These are phyloP conservation scores for Backusella mclennaniae DNA, from an alignment of 192 early-diverging fungal species.

Conservation along the genomic window DNA sequence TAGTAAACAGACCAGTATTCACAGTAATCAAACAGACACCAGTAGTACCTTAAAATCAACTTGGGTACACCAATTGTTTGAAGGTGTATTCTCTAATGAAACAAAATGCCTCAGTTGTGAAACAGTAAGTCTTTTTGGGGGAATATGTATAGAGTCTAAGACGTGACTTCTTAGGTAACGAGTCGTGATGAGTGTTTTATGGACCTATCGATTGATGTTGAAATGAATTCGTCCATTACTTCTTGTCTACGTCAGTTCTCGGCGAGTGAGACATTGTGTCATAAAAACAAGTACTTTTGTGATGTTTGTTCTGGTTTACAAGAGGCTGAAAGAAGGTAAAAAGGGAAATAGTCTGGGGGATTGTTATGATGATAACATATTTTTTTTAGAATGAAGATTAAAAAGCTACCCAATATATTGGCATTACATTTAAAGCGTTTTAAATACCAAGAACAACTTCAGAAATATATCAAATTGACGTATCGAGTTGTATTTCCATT, in stretches of 20 bases:
- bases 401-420: constrained; percentile 89
- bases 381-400: constrained; percentile 86
- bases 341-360: neutral
- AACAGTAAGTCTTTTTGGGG: constrained; percentile 48
- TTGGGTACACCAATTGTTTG: constrained; percentile 96
- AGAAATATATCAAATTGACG: constrained; percentile 90
- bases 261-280: constrained; percentile 90
- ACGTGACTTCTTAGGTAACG: constrained; percentile 50
- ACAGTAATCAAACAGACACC: constrained; percentile 12
- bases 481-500: constrained; percentile 94
- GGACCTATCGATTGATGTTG: constrained; percentile 95
- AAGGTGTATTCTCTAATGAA: constrained; percentile 94
- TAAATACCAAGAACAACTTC: constrained; percentile 93
- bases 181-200: constrained; percentile 93
- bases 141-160: too few species aligned
- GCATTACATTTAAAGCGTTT: constrained; percentile 97
- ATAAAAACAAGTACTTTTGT: constrained; percentile 98
- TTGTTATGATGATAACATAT: neutral
- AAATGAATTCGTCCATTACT: constrained; percentile 93
- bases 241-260: constrained; percentile 95
- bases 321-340: constrained; percentile 89
- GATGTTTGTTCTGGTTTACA: constrained; percentile 92
- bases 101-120: constrained; percentile 97
- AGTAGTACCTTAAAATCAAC: constrained; percentile 39
- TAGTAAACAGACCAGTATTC: constrained; percentile 6